Evolutionary conservation across 1,139 yeast genomes (phyloP).

Genomic region (Yamadazyma dushanensis): DNA sequence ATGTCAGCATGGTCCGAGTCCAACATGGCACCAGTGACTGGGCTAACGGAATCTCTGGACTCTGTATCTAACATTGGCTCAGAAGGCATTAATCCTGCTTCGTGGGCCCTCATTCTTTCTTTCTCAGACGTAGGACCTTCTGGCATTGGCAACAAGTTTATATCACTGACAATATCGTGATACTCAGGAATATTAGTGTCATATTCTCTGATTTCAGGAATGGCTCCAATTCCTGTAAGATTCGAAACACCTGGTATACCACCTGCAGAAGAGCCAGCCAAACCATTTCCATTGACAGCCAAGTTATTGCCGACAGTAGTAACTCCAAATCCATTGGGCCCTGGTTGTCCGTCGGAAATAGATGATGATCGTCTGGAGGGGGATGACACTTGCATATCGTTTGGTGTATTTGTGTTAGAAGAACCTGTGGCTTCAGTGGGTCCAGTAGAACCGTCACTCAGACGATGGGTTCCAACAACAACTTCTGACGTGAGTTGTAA

Average conservation of each 20-base stretch:
- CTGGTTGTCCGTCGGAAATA: conserved; percentile 17
- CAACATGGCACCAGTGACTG: conserved; percentile 9
- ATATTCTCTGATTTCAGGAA: conserved; percentile 4
- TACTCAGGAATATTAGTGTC: conserved; percentile 25
- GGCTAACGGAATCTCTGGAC: conserved; percentile 17
- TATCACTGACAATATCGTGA: conserved; percentile 18
- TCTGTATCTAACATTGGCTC: conserved; percentile 43
- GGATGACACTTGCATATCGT: conserved; percentile 9
- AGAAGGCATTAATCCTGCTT: conserved; percentile 61
- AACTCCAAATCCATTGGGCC: background rate
- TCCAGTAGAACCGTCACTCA: conserved; percentile 15
- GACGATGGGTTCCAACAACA: conserved; percentile 73
- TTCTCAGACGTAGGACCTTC: conserved; percentile 44
- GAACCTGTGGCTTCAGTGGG: conserved; percentile 3
- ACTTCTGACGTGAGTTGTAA: conserved; percentile 78
- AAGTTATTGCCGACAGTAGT: background rate
- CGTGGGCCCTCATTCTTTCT: conserved; percentile 52
- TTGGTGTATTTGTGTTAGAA: conserved; percentile 3
- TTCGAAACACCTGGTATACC: background rate
- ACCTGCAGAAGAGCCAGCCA: background rate
- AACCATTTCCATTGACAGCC: background rate
- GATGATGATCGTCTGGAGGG: conserved; percentile 25
- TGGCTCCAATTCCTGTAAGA: background rate
- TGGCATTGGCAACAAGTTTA: conserved; percentile 20
- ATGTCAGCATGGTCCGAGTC: background rate